Evolutionary conservation across 371 early-diverging fungal genomes (phyloP), one percentile per base, ranked within the genome.

Genomic region (Mortierella sp.): DNA sequence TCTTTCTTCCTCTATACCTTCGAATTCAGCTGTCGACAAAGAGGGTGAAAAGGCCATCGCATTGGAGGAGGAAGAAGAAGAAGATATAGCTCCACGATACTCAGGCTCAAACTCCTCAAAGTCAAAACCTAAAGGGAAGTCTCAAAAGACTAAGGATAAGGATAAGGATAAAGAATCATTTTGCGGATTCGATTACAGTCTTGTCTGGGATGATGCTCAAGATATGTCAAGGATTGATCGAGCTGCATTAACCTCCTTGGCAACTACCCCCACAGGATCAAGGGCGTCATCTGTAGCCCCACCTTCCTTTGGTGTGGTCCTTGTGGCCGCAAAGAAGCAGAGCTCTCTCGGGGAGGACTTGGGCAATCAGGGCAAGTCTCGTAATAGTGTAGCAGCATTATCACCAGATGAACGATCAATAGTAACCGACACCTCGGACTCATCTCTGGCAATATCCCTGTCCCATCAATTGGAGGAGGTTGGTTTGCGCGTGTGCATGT

Each of bases 121-220:
- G 35, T 71, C 55, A 63, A 82, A 61, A 37, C 7, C 76, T 57
- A 59, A 68, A 75, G 28, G 70, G 42, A 51, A 72, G 23, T 54
- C 61, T 37, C 35, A 66, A 43, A 57, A 57, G 45, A 9, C 37
- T 55, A 70, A 73, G 57, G 56, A 29, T 29, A 66, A 66, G 28
- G 53, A 47, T 60, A 81, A 77, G 68, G 53, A 85, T 68, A 75
- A 66, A 47, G 61, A 76, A 53, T 32, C 61, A 37, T 26, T 72
- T 58, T 88, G 88, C 64, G 88, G 87, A 0, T 87, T 86, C 68
- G 89, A 87, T 32, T 68, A 74, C 62, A 83, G 87, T 29, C 68
- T 87, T 28, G 61, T 77, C 1, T 88, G 89, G 90, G 83, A 86
- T 9, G 88, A 87, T 55, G 67, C 58, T 8, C 68, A 61, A 45